These are phyloP conservation scores for Chrysoporthe austroafricana DNA, from an alignment of 2,329 filamentous ascomycete genomes.

Conservation along the genomic window DNA sequence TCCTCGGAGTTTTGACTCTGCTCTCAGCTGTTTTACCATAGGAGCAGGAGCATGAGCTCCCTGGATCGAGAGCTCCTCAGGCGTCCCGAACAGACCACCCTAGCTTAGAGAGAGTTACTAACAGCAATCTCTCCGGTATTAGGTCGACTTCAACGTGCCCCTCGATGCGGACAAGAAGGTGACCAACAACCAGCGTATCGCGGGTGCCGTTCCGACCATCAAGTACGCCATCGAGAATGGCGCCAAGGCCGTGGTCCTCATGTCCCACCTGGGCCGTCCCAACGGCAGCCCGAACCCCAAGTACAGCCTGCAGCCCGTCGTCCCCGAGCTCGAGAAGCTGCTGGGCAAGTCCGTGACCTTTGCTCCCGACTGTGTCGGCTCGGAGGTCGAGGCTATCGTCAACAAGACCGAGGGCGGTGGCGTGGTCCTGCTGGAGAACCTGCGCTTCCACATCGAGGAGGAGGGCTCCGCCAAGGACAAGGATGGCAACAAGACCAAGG, in stretches of 20 bases:
- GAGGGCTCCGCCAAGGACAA: slow-evolving; percentile 94
- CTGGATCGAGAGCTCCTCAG: not conserved
- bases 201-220: slow-evolving; percentile 92
- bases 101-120: slow-evolving; percentile 28
- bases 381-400: slow-evolving; percentile 87
- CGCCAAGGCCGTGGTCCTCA: slow-evolving; percentile 90
- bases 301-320: slow-evolving; percentile 93
- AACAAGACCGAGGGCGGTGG: slow-evolving; percentile 80
- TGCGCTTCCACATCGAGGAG: slow-evolving; percentile 98
- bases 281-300: slow-evolving; percentile 88
- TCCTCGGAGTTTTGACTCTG: not conserved
- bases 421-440: slow-evolving; percentile 92
- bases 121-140: slow-evolving; percentile 27
- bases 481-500: slow-evolving; percentile 97
- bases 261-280: slow-evolving; percentile 97
- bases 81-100: not conserved
- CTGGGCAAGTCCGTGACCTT: slow-evolving; percentile 83
- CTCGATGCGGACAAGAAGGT: slow-evolving; percentile 91
- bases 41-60: not conserved
- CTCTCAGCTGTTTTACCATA: not conserved
- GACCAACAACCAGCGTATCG: slow-evolving; percentile 98
- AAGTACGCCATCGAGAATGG: slow-evolving; percentile 90
- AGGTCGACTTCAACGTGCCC: slow-evolving; percentile 99
- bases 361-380: slow-evolving; percentile 86
- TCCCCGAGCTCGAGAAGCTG: slow-evolving; percentile 88